phyloP scores from a whole-genome alignment of 2,329 filamentous ascomycete genomes.

The Seiridium cupressi region DNA sequence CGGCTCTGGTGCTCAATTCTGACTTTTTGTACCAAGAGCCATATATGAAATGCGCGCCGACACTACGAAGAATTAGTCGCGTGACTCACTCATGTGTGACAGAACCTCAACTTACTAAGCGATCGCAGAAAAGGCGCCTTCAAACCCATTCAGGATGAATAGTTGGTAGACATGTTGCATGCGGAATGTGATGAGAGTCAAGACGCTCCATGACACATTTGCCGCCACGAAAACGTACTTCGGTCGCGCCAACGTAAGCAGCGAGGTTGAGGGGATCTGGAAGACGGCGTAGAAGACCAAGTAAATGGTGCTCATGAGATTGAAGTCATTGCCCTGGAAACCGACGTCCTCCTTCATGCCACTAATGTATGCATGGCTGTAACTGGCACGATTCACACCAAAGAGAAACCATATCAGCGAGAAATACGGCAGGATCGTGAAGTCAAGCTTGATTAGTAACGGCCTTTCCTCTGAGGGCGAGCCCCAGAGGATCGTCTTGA shows the following conservation, averaged over 20 bases:
- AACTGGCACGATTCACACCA: constrained; percentile 41
- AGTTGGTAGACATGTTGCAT: constrained; percentile 29
- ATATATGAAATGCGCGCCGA: constrained; percentile 42
- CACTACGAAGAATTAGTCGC: constrained; percentile 18
- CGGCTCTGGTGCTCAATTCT: constrained; percentile 38
- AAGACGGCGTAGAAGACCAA: constrained; percentile 37
- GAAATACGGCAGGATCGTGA: constrained; percentile 41
- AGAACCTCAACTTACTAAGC: constrained; percentile 24
- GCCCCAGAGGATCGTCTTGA: constrained; percentile 9
- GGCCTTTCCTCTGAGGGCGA: constrained; percentile 17
- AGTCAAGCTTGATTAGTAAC: constrained; percentile 37
- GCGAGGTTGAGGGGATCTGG: constrained; percentile 39
- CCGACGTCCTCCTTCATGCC: constrained; percentile 35
- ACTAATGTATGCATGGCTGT: constrained; percentile 40
- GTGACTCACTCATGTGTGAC: no score
- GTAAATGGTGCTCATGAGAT: constrained; percentile 28
- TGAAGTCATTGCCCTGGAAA: constrained; percentile 32
- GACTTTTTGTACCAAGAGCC: constrained; percentile 42
- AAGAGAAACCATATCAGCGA: constrained; percentile 47
- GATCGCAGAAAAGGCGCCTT: constrained; percentile 29
- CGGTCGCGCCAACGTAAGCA: constrained; percentile 33
- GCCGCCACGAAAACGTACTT: constrained; percentile 31
- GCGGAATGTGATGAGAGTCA: constrained; percentile 27
- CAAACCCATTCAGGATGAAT: constrained; percentile 32
- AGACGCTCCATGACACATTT: constrained; percentile 29